phyloP scores from a whole-genome alignment of 257 asterid species.

The Solanum habrochaites region DNA sequence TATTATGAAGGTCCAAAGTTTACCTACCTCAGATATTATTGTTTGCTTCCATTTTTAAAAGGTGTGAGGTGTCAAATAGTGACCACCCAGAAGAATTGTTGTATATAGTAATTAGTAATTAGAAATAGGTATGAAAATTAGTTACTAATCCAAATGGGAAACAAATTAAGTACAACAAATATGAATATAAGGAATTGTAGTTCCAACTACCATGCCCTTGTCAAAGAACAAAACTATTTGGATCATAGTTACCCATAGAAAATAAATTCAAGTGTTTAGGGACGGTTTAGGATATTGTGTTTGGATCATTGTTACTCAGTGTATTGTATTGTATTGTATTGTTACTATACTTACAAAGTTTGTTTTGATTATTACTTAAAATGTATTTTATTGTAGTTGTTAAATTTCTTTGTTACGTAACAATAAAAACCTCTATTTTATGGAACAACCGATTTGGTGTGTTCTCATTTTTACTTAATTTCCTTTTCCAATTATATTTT shows the following conservation, averaged over 20 bases:
- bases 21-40: neutral
- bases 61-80: neutral
- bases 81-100: neutral
- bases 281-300: too few species aligned
- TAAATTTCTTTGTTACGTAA: too few species aligned
- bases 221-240: neutral
- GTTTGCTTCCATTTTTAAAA: neutral
- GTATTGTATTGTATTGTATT: too few species aligned
- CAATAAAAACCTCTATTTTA: too few species aligned
- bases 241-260: neutral
- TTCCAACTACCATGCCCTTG: neutral
- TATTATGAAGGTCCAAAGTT: neutral
- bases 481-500: too few species aligned
- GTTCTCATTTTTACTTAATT: too few species aligned
- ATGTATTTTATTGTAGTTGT: too few species aligned
- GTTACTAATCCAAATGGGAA: neutral
- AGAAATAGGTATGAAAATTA: neutral
- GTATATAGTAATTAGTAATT: neutral
- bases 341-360: too few species aligned
- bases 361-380: too few species aligned
- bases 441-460: too few species aligned
- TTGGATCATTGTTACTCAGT: too few species aligned
- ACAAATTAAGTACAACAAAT: neutral
- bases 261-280: neutral
- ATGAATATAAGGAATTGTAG: neutral